Percentiles rank a stretch among this genome's conserved stretches.
phyloP scores from a whole-genome alignment of 768 basidiomycete species.

The Tylopilus cervinicoccineus region DNA sequence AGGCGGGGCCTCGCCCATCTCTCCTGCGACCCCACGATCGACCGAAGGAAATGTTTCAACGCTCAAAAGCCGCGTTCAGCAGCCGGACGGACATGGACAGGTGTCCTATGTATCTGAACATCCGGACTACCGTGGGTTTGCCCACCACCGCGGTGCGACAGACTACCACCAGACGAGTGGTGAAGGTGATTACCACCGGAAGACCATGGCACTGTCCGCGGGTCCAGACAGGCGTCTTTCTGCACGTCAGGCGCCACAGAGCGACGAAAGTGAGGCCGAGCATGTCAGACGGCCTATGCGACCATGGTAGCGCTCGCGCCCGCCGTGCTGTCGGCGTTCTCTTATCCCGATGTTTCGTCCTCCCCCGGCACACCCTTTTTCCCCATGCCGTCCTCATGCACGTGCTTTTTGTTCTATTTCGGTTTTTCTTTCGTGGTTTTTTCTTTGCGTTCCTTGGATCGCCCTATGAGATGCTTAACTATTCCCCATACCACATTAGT shows the following conservation, averaged over 20 bases:
- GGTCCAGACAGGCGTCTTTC: constrained; percentile 23
- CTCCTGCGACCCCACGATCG: constrained; percentile 51
- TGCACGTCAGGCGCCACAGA: constrained; percentile 24
- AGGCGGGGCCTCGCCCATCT: constrained; percentile 48
- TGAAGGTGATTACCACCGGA: constrained; percentile 11
- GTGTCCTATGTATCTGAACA: constrained; percentile 8
- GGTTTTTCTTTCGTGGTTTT: not conserved
- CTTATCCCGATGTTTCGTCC: not conserved
- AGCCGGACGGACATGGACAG: constrained; percentile 10
- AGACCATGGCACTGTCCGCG: constrained; percentile 15
- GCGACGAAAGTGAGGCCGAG: constrained; percentile 38
- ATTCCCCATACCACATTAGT: constrained; percentile 16
- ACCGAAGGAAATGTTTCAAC: constrained; percentile 19
- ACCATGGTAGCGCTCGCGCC: constrained; percentile 38
- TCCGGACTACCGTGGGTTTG: constrained; percentile 13
- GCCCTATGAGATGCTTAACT: constrained; percentile 8
- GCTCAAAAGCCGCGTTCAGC: constrained; percentile 12
- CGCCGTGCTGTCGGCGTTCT: not conserved
- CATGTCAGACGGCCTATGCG: constrained; percentile 36
- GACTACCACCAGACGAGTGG: constrained; percentile 13
- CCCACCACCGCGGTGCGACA: constrained; percentile 1
- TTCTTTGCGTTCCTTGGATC: constrained; percentile 9
- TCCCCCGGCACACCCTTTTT: not conserved
- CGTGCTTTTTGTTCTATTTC: not conserved
- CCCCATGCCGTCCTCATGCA: not conserved